Evolutionary conservation across 441 rosid genomes (phyloP), one percentile per base, ranked within the genome.

Genomic region (Pelargonium citronellum): DNA sequence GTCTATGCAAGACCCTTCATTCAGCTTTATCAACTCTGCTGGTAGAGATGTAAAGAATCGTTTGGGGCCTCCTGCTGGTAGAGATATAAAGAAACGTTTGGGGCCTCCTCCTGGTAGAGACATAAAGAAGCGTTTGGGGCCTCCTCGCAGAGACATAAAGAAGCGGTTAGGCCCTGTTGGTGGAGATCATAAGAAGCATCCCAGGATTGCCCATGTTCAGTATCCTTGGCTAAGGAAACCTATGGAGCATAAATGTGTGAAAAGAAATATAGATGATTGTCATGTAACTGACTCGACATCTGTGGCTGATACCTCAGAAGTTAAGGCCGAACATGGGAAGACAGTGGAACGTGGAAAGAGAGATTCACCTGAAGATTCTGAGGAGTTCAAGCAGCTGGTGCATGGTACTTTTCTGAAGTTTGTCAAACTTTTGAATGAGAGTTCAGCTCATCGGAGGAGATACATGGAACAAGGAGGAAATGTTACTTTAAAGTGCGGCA

Each of bases 401-500:
- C 78, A 84, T 41, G 64, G 5, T 6, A 71, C 79, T 58, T 85
- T 82, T 78, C 43, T 85, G 60, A 85, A 85, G 83, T 78, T 72
- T 65, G 60, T 71, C 68, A 87, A 85, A 76, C 55, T 71, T 41
- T 68, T 87, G 76, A 80, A 87, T 73, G 88, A 84, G 77, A 84
- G 73, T 67, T 65, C 81, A 6, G 71, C 81, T 34, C 79, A 77
- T 20, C 68, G 79, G 37, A 75, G 80, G 57, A 85, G 77, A 74
- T 82, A 75, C 80, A 57, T 66, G 24, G 80, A 79, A 68, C 75
- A 64, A 61, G 78, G 77, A 71, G 78, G 78, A 64, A 67, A 37
- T 10, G 75, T 72, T 51, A 27, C 63, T 49, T 57, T 83, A 60
- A 82, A 75, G 70, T 87, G 91, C 74, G 64, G 75, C 51, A 69